phyloP scores from a whole-genome alignment of 208 protist genomes.

The Acanthamoeba healyi region DNA sequence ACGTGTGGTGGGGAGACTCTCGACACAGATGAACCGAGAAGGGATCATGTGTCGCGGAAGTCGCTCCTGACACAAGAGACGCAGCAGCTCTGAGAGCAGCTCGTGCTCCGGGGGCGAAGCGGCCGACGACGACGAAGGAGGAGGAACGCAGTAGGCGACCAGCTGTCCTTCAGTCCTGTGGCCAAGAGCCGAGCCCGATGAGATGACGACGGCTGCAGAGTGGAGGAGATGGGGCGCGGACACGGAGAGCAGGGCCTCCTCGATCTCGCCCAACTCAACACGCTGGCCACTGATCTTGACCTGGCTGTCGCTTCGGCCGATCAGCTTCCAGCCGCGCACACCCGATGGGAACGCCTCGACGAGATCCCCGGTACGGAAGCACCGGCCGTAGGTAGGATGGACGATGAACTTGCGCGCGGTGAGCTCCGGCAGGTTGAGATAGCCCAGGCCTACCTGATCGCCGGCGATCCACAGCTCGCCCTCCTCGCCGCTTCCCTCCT shows the following conservation, averaged over 20 bases:
- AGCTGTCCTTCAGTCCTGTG: not conserved
- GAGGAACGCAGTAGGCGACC: constrained; percentile 51
- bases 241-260: constrained; percentile 50
- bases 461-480: constrained; percentile 71
- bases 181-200: not conserved
- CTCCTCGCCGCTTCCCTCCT: constrained; percentile 49
- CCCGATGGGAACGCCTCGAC: constrained; percentile 21
- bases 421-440: constrained; percentile 61
- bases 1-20: not conserved
- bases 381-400: constrained; percentile 31
- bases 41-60: constrained; percentile 69
- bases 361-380: constrained; percentile 71
- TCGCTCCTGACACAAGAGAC: constrained; percentile 21
- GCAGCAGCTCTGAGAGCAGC: constrained; percentile 54
- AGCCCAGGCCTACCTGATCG: constrained; percentile 43
- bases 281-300: constrained; percentile 69
- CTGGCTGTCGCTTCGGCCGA: constrained; percentile 53
- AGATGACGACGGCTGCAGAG: constrained; percentile 45
- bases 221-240: constrained; percentile 16
- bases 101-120: not conserved
- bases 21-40: constrained; percentile 23
- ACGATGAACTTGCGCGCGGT: constrained; percentile 12
- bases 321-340: constrained; percentile 15
- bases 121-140: not conserved
- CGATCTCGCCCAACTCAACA: constrained; percentile 70